Conservation (phyloP, 2,329 filamentous ascomycete genomes). For the Myriosclerotinia curreyana region DNA sequence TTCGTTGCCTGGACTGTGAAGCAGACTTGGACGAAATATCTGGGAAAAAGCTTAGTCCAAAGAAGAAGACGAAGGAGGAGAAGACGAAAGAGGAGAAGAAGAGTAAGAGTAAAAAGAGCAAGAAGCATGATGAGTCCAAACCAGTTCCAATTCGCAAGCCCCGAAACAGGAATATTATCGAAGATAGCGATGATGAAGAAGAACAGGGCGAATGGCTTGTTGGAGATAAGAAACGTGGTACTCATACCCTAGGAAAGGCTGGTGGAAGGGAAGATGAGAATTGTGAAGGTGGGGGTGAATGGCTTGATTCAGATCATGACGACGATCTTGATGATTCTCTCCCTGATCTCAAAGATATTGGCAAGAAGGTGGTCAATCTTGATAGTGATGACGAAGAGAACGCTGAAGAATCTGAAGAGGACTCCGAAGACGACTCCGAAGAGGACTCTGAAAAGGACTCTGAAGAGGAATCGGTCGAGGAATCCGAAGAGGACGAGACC, state of each 20-base stretch:
- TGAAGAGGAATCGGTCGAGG: conserved; percentile 37
- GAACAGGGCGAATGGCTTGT: conserved; percentile 79
- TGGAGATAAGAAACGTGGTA: conserved; percentile 60
- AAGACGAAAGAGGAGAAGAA: conserved; percentile 43
- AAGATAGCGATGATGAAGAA: conserved; percentile 62
- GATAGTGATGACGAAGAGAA: conserved; percentile 40
- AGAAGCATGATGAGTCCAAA: conserved; percentile 30
- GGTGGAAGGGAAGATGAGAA: conserved; percentile 87
- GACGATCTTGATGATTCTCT: conserved; percentile 52
- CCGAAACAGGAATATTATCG: conserved; percentile 54
- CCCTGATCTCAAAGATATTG: conserved; percentile 40
- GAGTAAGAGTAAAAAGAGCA: conserved; percentile 39
- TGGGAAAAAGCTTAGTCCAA: conserved; percentile 44
- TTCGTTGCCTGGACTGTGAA: conserved; percentile 71
- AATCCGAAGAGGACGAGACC: conserved; percentile 34
- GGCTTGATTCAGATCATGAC: conserved; percentile 59
- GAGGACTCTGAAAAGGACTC: conserved; percentile 36
- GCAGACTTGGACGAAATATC: conserved; percentile 65
- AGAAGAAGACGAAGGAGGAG: conserved; percentile 43
- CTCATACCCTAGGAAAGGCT: conserved; percentile 66
- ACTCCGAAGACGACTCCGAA: conserved; percentile 31
- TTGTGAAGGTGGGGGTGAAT: conserved; percentile 81
- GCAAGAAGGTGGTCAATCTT: conserved; percentile 27
- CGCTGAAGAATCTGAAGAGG: conserved; percentile 36
- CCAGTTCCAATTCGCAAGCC: conserved; percentile 44